Evolutionary conservation across 2,329 filamentous ascomycete species (phyloP).

Genomic region (Botrytis pseudocinerea): DNA sequence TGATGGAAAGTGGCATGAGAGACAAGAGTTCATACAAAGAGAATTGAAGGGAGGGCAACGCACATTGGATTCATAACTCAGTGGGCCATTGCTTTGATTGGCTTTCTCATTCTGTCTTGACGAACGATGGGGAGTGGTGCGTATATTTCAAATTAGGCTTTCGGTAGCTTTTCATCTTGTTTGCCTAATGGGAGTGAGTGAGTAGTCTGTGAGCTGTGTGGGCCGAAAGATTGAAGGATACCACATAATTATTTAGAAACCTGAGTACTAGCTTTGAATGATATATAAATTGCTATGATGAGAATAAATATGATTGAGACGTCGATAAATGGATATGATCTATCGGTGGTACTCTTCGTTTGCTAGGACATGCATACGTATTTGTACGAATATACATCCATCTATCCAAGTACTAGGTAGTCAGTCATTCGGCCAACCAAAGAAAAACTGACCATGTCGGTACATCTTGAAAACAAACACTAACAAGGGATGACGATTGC

Average conservation of each 20-base stretch:
- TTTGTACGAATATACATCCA: neutral
- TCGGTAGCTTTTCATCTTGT: neutral
- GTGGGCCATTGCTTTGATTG: neutral
- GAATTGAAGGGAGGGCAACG: constrained; percentile 28
- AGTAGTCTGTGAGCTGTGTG: neutral
- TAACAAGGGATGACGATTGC: neutral
- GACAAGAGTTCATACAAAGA: constrained; percentile 33
- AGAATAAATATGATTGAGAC: neutral
- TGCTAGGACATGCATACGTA: neutral
- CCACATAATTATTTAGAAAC: constrained; percentile 3
- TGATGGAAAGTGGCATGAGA: constrained; percentile 35
- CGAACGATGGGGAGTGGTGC: neutral
- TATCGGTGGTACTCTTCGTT: neutral
- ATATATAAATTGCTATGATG: neutral
- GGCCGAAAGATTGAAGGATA: neutral
- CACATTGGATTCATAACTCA: constrained; percentile 17
- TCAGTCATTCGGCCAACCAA: neutral
- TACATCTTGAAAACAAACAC: neutral
- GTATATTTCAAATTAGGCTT: neutral
- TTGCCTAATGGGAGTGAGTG: neutral
- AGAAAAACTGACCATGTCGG: neutral
- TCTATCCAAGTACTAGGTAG: neutral
- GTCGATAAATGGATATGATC: neutral
- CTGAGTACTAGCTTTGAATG: neutral
- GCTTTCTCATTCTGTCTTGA: neutral